Evolutionary conservation across 73 alveolate species (phyloP), one percentile per base, ranked within the genome.

Genomic region (Durusdinium trenchii): DNA sequence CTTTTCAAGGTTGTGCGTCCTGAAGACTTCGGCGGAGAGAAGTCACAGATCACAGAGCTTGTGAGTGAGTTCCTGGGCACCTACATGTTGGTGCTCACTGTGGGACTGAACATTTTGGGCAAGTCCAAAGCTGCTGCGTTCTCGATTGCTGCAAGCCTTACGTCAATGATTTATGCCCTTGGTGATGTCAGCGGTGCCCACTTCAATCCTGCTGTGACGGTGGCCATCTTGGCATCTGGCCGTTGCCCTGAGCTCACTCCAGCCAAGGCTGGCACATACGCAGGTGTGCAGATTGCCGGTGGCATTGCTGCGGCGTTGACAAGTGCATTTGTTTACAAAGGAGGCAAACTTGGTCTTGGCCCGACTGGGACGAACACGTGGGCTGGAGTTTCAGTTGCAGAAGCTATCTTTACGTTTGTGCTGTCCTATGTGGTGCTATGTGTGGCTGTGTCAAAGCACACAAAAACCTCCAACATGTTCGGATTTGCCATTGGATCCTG

Each of bases 111-210:
- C 43, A 87, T 90, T 36, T 48, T 90, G 45, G 86, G 86, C 54
- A 69, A 73, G 54, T 91, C 97, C 69, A 91, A 71, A 60, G 97
- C 97, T 28, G 97, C 89, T 75, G 97, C 97, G 32, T 91, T 91
- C 97, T 91, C 97, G 76, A 71, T 91, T 47, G 97, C 97, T 75
- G 97, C 97, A 40, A 71, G 89, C 76, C 97, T 91, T 76, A 91
- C 97, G 35, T 91, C 89, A 52, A 91, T 91, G 97, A 91, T 91
- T 60, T 91, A 69, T 54, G 97, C 97, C 42, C 71, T 71, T 42
- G 97, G 97, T 50, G 86, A 64, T 42, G 97, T 91, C 89, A 67
- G 89, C 45, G 97, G 97, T 6, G 86, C 89, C 36, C 97, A 67
- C 46, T 91, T 91, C 86, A 91, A 69, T 69, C 96, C 96, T 18